Base-by-base conservation (phyloP, 2,329 filamentous ascomycete species). In the Colletotrichum australisinense region DNA sequence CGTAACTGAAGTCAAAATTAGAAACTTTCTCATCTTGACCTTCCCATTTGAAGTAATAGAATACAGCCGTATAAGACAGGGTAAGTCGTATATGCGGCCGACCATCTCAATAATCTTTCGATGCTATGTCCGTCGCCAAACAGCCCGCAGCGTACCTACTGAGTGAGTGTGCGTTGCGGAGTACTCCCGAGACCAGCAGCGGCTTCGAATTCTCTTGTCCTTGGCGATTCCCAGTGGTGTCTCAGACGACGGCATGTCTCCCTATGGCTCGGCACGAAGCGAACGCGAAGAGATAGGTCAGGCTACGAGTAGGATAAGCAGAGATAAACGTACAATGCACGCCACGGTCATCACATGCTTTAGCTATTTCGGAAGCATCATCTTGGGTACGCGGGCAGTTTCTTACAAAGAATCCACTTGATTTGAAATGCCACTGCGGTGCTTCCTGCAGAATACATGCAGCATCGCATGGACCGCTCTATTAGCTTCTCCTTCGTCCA, bases 391-490 rank as follows among this genome's bases (percentile, higher is more conserved):
- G 28, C 32, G 46, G n/a, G 49, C n/a, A 38, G 46, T 38, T 64
- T 68, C 42, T 42, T 52, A 14, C 32, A 57, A 57, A 42, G 14
- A 49, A 35, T 30, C 24, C 22, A 30, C 19, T 38, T 60, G 58
- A 70, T 73, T 64, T 66, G 14, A 65, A 65, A 70, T 65, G 55
- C 42, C 24, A 46, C 42, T 49, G 42, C 42, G 11, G 42, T 8
- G 42, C 56, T 26, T 19, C 53, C 28, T 53, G 55, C 67, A 71
- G 62, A 53, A 32, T 38, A 57, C 49, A 55, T 57, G 55, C 49
- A 60, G 35, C 69, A 35, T 42, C 46, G 60, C 71, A 57, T 57
- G 28, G 63, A 35, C 71, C 22, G 28, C 14, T 64, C 49, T 9
- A 14, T 55, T 53, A 64, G 62, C 46, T 55, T 55, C 22, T 55